These are phyloP conservation scores for Fonsecaea erecta DNA, from an alignment of 2,329 filamentous ascomycete genomes.

Conservation along the genomic window DNA sequence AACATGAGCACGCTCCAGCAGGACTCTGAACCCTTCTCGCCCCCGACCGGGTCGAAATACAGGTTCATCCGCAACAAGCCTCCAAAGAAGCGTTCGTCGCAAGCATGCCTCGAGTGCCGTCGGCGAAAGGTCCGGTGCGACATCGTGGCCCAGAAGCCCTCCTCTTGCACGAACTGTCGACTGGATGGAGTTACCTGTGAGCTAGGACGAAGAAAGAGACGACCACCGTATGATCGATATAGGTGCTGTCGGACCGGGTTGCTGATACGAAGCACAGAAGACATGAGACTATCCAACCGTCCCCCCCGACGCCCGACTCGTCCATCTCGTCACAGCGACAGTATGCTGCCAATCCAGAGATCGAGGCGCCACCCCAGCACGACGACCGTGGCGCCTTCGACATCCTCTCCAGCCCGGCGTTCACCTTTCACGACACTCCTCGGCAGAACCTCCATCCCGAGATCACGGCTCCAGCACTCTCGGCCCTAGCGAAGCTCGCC, in stretches of 20 bases:
- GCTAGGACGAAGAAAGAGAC: conserved; percentile 3
- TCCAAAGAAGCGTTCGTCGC: conserved; percentile 14
- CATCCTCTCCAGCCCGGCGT: neutral
- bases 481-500: neutral
- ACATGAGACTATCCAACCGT: conserved; percentile 3
- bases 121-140: conserved; percentile 19
- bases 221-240: neutral
- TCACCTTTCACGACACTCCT: conserved; percentile 44
- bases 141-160: conserved; percentile 4
- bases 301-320: neutral
- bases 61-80: conserved; percentile 12
- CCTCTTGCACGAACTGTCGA: conserved; percentile 14
- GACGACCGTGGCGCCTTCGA: conserved; percentile 8
- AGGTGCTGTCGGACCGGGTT: neutral
- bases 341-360: neutral
- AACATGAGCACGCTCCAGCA: neutral
- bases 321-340: conserved; percentile 4
- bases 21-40: neutral
- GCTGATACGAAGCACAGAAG: neutral
- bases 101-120: conserved; percentile 18
- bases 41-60: neutral
- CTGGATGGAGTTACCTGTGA: conserved; percentile 13
- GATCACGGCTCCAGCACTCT: neutral
- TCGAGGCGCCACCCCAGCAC: neutral
- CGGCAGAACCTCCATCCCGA: conserved; percentile 41